phyloP scores from a whole-genome alignment of 2,329 filamentous ascomycete species.

The Tolypocladium capitatum region DNA sequence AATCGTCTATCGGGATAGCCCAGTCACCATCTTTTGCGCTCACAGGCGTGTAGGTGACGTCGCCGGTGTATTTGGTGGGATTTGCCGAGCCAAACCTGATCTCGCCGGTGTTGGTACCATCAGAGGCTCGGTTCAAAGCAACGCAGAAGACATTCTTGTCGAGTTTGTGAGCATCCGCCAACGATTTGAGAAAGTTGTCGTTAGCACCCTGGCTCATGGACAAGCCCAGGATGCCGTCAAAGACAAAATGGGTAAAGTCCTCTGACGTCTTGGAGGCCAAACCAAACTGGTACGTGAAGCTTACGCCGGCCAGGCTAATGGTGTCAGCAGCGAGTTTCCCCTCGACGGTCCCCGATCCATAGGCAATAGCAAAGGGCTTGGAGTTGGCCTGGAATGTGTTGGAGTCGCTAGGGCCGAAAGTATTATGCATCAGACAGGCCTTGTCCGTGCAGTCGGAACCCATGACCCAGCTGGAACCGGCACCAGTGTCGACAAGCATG shows the following conservation, averaged over 20 bases:
- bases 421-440: constrained; percentile 57
- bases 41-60: constrained; percentile 49
- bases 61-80: constrained; percentile 49
- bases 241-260: constrained; percentile 66
- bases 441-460: constrained; percentile 50
- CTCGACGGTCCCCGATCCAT: constrained; percentile 63
- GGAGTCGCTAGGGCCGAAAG: constrained; percentile 55
- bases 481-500: constrained; percentile 54
- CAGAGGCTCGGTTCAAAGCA: constrained; percentile 52
- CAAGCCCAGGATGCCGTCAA: constrained; percentile 78
- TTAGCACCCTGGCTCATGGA: constrained; percentile 47
- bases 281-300: constrained; percentile 55
- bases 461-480: constrained; percentile 75
- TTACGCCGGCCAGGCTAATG: constrained; percentile 52
- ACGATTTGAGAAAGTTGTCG: constrained; percentile 53
- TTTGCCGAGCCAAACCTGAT: constrained; percentile 66
- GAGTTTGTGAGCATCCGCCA: constrained; percentile 44
- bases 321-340: constrained; percentile 56
- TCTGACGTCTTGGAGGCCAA: constrained; percentile 57
- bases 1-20: constrained; percentile 58
- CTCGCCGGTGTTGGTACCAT: constrained; percentile 58
- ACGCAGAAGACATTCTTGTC: constrained; percentile 55
- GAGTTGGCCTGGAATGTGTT: constrained; percentile 41
- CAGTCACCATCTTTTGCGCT: constrained; percentile 48
- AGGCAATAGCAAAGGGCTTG: constrained; percentile 51